These are phyloP conservation scores for Paecilomyces dactylethromorphus DNA, from an alignment of 2,329 filamentous ascomycete genomes.

Conservation along the genomic window DNA sequence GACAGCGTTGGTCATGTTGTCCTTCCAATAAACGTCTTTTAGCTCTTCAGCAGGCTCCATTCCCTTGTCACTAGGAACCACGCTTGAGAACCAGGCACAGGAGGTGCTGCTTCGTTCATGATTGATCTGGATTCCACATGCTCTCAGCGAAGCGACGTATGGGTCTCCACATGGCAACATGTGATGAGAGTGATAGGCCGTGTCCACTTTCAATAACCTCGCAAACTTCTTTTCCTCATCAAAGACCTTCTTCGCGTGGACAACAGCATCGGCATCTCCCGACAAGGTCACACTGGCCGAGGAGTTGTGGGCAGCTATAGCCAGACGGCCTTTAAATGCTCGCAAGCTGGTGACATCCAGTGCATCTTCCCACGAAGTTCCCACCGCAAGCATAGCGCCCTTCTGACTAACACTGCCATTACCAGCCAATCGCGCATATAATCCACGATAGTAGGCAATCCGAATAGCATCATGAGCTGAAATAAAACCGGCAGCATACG, in stretches of 20 bases:
- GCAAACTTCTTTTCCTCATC: constrained; percentile 25
- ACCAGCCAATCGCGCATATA: constrained; percentile 6
- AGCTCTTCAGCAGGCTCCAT: background rate
- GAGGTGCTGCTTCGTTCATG: no score
- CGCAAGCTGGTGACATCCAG: constrained; percentile 5
- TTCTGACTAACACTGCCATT: constrained; percentile 2
- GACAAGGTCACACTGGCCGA: constrained; percentile 33
- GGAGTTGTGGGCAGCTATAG: constrained; percentile 28
- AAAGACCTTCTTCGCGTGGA: constrained; percentile 15
- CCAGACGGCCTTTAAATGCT: constrained; percentile 10
- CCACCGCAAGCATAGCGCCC: constrained; percentile 29
- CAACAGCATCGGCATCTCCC: constrained; percentile 28
- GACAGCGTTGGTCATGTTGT: constrained; percentile 28
- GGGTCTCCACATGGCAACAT: constrained; percentile 30
- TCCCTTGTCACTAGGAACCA: no score
- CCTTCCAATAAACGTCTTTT: constrained; percentile 21
- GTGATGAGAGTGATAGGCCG: constrained; percentile 36
- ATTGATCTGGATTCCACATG: no score
- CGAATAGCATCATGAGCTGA: constrained; percentile 28
- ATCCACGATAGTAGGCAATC: constrained; percentile 35
- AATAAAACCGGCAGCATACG: constrained; percentile 39
- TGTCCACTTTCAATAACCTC: constrained; percentile 2
- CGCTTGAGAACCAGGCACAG: no score
- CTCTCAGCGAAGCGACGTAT: background rate
- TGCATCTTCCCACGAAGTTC: constrained; percentile 17